A percentile compares a stretch with the other conserved stretches of the same genome.
Evolutionary conservation across 306 rosid genomes (phyloP).

Genomic region (Inga leiocalycina): DNA sequence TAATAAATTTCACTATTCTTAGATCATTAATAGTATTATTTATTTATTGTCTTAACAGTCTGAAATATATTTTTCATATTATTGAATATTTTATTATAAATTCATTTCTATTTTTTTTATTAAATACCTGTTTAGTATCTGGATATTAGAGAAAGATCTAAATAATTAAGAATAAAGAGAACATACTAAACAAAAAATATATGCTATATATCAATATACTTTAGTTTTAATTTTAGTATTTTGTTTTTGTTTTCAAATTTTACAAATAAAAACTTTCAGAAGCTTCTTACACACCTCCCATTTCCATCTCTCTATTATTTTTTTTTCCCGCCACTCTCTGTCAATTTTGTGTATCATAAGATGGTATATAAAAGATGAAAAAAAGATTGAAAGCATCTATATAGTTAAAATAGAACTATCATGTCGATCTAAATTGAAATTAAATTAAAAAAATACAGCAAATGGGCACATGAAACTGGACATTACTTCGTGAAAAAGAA

Average conservation of each 20-base stretch:
- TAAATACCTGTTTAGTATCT: no score
- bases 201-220: background rate
- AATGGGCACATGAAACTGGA: background rate
- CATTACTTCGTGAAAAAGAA: conserved; percentile 5
- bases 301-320: background rate
- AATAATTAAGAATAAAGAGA: background rate
- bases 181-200: background rate
- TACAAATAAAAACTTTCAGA: background rate
- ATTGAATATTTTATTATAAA: background rate
- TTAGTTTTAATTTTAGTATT: background rate
- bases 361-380: background rate
- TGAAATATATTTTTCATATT: background rate
- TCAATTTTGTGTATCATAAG: background rate
- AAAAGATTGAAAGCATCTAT: background rate
- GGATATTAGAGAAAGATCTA: background rate
- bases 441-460: background rate
- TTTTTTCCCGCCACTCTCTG: background rate
- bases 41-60: background rate
- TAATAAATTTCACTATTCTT: background rate
- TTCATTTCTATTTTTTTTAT: background rate
- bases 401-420: background rate
- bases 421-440: background rate
- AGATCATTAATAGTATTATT: background rate
- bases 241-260: background rate
- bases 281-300: background rate